Conservation (phyloP, 2,329 filamentous ascomycete genomes). For the Trichoderma atrobrunneum region DNA sequence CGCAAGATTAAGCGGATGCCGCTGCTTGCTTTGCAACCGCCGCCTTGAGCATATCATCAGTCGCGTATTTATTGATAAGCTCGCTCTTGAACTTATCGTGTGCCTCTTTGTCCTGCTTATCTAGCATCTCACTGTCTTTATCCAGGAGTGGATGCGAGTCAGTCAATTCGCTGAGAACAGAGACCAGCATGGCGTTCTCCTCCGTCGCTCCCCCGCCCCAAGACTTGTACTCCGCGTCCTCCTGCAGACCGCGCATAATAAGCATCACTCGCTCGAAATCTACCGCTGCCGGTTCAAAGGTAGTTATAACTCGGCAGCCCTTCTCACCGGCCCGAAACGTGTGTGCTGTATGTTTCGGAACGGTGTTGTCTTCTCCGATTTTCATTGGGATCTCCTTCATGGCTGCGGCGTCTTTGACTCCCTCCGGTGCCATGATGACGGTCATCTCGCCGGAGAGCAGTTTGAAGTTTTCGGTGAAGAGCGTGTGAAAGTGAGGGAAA, state of each 20-base stretch:
- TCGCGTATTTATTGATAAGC: slow-evolving; percentile 6
- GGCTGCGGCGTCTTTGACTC: slow-evolving; percentile 1
- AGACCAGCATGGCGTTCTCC: slow-evolving; percentile 5
- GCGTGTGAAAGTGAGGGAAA: slow-evolving; percentile 5
- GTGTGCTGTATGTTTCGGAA: slow-evolving; percentile 5
- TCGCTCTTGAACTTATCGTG: background rate
- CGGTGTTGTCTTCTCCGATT: background rate
- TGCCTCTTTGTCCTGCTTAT: slow-evolving; percentile 1
- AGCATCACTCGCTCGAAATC: background rate
- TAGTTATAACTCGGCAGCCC: background rate
- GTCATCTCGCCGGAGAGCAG: background rate
- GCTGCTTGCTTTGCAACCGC: background rate
- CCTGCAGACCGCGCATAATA: slow-evolving; percentile 6
- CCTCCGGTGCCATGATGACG: slow-evolving; percentile 3
- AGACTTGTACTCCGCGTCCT: background rate
- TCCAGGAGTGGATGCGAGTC: background rate
- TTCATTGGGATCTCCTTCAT: background rate
- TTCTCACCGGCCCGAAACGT: slow-evolving; percentile 4
- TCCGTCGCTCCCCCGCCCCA: background rate
- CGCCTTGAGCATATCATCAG: background rate
- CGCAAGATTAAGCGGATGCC: background rate
- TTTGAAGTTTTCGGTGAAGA: slow-evolving; percentile 6
- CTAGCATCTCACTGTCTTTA: background rate
- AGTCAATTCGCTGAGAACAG: background rate
- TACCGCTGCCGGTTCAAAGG: background rate